A percentile compares a stretch with the other conserved stretches of the same genome.
phyloP scores from a whole-genome alignment of 208 protist species.

The Crithidia fasciculata region DNA sequence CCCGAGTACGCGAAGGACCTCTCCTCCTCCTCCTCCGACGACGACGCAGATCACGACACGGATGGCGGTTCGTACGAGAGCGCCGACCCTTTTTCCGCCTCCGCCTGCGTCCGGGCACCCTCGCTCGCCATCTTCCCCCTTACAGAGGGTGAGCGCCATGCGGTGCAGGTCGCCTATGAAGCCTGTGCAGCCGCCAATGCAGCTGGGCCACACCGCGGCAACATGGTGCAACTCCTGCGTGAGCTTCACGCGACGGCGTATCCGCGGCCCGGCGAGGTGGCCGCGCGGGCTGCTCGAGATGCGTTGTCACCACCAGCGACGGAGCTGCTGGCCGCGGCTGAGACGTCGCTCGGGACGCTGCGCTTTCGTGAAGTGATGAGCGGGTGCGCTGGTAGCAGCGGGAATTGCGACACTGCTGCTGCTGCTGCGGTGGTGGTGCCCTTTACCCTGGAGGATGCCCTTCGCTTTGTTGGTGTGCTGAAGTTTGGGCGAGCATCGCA shows the following conservation, averaged over 20 bases:
- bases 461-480: constrained; percentile 13
- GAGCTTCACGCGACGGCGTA: constrained; percentile 14
- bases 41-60: not conserved
- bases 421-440: not conserved
- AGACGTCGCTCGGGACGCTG: constrained; percentile 20
- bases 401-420: not conserved
- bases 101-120: not conserved
- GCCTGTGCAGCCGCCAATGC: not conserved
- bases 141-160: constrained; percentile 5
- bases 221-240: constrained; percentile 16
- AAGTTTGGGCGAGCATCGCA: constrained; percentile 8
- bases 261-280: not conserved
- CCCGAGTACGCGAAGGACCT: constrained; percentile 10
- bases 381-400: not conserved
- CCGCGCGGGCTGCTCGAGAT: not conserved
- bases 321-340: constrained; percentile 16
- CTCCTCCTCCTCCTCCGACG: not conserved
- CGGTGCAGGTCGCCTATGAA: not conserved
- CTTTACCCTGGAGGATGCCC: constrained; percentile 24
- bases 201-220: not conserved
- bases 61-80: too few relatives aligned
- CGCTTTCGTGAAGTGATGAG: constrained; percentile 19
- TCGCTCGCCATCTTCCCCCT: constrained; percentile 2
- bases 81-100: not conserved
- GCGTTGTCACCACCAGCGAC: not conserved